These are phyloP conservation scores for Saitozyma podzolica DNA, from an alignment of 768 basidiomycete genomes.

Conservation along the genomic window DNA sequence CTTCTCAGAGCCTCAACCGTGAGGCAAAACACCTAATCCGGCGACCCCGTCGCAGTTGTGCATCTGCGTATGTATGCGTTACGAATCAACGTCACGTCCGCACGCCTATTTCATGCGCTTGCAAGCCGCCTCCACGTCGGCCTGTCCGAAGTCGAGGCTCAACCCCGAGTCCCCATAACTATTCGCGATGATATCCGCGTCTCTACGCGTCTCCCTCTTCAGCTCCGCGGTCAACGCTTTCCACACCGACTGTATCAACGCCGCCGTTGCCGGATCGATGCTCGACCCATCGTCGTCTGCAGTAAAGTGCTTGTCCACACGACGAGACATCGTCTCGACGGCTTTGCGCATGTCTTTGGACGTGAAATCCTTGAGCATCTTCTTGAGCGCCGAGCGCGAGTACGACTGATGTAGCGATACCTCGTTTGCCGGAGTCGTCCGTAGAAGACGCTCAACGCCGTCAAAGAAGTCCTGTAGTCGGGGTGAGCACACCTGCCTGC, in stretches of 20 bases:
- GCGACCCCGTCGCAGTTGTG: too few species aligned
- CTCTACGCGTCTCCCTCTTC: slow-evolving; percentile 68
- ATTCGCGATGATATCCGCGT: slow-evolving; percentile 67
- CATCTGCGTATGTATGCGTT: too few species aligned
- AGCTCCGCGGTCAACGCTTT: slow-evolving; percentile 85
- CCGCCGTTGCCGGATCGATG: slow-evolving; percentile 8
- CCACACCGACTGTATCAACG: slow-evolving; percentile 74
- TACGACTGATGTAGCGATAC: slow-evolving; percentile 73
- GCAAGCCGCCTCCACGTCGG: slow-evolving; percentile 78
- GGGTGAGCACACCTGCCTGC: neutral
- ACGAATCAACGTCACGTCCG: neutral
- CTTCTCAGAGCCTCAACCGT: too few species aligned
- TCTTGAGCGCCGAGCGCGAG: slow-evolving; percentile 75
- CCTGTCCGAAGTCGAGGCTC: slow-evolving; percentile 68
- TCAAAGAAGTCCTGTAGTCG: slow-evolving; percentile 83
- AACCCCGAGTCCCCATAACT: slow-evolving; percentile 77
- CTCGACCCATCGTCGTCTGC: slow-evolving; percentile 63
- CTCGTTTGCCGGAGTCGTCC: slow-evolving; percentile 74
- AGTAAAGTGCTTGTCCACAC: slow-evolving; percentile 89
- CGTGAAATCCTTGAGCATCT: slow-evolving; percentile 78
- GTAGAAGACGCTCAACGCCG: slow-evolving; percentile 80
- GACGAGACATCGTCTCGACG: slow-evolving; percentile 79
- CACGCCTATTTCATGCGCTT: slow-evolving; percentile 54
- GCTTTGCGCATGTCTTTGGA: slow-evolving; percentile 87
- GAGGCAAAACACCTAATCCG: too few species aligned